Conservation (phyloP, 1,284 basidiomycete species). For the Leccinum subrobustum region DNA sequence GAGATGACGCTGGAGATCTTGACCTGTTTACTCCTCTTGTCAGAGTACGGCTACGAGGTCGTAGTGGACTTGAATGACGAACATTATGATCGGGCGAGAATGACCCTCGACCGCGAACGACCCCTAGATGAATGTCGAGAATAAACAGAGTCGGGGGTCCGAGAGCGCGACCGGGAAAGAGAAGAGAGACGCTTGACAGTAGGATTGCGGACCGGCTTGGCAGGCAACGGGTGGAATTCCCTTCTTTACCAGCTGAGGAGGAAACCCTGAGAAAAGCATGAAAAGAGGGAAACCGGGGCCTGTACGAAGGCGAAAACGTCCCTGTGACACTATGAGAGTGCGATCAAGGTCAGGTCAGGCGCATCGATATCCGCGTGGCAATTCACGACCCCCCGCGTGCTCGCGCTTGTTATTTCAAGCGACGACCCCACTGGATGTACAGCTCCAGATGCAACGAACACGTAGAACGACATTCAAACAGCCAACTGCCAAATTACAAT, state of each 20-base stretch:
- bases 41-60: slow-evolving; percentile 37
- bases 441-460: too few species aligned
- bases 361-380: too few species aligned
- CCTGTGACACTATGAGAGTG: too few species aligned
- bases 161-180: slow-evolving; percentile 54
- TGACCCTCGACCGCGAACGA: slow-evolving; percentile 60
- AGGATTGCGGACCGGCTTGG: slow-evolving; percentile 34
- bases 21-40: slow-evolving; percentile 25
- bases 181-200: slow-evolving; percentile 36
- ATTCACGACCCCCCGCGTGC: too few species aligned
- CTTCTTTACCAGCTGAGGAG: slow-evolving; percentile 50
- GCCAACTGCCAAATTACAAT: not conserved
- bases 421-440: too few species aligned
- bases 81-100: slow-evolving; percentile 54
- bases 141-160: slow-evolving; percentile 62
- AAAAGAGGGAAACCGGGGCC: not conserved
- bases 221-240: slow-evolving; percentile 39
- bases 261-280: not conserved
- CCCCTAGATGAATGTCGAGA: slow-evolving; percentile 64
- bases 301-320: too few species aligned
- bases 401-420: too few species aligned
- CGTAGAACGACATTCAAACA: not conserved
- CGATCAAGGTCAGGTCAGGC: too few species aligned
- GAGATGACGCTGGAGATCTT: slow-evolving; percentile 42
- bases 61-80: slow-evolving; percentile 46